These are phyloP conservation scores for Naumovozyma dairenensis DNA, from an alignment of 805 yeast species.

Conservation along the genomic window DNA sequence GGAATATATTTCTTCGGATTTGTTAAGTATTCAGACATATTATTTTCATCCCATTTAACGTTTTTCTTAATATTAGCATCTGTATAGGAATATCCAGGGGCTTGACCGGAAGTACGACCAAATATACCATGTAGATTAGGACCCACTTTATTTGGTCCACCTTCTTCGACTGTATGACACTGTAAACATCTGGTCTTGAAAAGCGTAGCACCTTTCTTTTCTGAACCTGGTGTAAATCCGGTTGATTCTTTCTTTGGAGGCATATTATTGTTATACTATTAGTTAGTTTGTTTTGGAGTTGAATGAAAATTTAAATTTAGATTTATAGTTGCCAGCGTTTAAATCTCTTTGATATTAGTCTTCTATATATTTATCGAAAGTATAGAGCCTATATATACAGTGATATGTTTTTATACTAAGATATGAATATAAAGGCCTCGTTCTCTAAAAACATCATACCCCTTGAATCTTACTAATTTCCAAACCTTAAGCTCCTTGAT, in stretches of 20 bases:
- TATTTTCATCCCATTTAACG: slow-evolving; percentile 77
- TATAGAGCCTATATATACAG: too few relatives aligned
- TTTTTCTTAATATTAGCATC: slow-evolving; percentile 98
- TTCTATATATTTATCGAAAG: too few relatives aligned
- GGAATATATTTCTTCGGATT: slow-evolving; percentile 99
- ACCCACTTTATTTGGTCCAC: slow-evolving; percentile 98
- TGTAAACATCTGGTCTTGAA: slow-evolving; percentile 99
- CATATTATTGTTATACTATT: too few relatives aligned
- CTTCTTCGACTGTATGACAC: slow-evolving; percentile 94
- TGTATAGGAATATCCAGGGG: slow-evolving; percentile 90
- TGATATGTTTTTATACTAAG: too few relatives aligned
- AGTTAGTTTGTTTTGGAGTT: too few relatives aligned
- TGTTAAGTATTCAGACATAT: slow-evolving; percentile 90
- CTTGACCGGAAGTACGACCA: slow-evolving; percentile 86
- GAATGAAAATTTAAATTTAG: too few relatives aligned
- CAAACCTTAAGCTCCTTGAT: too few relatives aligned
- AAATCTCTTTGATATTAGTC: too few relatives aligned
- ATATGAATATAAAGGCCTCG: too few relatives aligned
- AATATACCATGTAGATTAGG: slow-evolving; percentile 95
- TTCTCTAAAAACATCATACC: too few relatives aligned
- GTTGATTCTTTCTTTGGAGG: neutral
- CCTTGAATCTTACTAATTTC: too few relatives aligned
- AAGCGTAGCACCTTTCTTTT: slow-evolving; percentile 92
- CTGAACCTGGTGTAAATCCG: slow-evolving; percentile 41
- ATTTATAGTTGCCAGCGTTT: too few relatives aligned